Conservation (phyloP, 345 rosid genomes). For the Salix dunnii region DNA sequence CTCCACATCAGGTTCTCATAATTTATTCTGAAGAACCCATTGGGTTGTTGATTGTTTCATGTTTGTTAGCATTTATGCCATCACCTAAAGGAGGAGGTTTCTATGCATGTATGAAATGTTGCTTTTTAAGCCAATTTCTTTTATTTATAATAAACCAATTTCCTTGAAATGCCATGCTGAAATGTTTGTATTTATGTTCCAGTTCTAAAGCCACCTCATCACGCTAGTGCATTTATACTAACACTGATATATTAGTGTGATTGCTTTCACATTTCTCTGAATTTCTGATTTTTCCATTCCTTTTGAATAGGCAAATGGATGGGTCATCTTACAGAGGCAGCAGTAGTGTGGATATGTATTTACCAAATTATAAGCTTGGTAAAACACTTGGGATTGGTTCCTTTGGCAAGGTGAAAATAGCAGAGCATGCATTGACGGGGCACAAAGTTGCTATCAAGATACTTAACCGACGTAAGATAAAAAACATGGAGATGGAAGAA, state of each 20-base stretch:
- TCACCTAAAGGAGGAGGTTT: background rate
- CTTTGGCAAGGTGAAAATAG: conserved; percentile 90
- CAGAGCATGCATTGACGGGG: conserved; percentile 78
- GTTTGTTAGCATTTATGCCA: background rate
- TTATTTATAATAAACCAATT: background rate
- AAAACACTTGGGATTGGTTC: conserved; percentile 90
- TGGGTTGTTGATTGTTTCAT: background rate
- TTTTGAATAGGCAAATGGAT: conserved; percentile 38
- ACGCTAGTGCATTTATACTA: background rate
- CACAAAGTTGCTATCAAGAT: conserved; percentile 95
- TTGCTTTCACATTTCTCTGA: conserved; percentile 2
- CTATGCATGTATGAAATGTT: background rate
- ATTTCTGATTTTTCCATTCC: background rate
- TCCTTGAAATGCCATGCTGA: background rate
- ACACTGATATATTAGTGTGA: background rate
- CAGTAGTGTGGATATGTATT: conserved; percentile 47
- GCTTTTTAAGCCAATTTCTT: too few relatives aligned
- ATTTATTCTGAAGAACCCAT: background rate
- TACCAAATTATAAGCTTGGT: conserved; percentile 74
- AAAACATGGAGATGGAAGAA: conserved; percentile 80
- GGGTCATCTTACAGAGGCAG: conserved; percentile 48
- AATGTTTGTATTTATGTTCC: background rate
- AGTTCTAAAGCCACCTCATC: background rate
- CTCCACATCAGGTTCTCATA: background rate
- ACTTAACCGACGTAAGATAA: conserved; percentile 79